Conservation (phyloP, 345 rosid species). For the Eutrema yunnanense region DNA sequence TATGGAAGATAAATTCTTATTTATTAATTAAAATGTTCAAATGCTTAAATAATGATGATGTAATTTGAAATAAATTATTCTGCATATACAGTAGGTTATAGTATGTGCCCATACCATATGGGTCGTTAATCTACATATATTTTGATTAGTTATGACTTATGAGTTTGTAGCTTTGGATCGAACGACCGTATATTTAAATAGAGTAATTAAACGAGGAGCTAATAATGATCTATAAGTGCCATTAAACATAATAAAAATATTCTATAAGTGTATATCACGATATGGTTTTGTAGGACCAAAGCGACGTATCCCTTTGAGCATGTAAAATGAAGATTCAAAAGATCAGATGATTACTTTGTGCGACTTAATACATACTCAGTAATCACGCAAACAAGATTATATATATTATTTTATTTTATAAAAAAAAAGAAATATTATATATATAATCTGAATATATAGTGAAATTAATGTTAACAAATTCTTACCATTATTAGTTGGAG, state of each 20-base stretch:
- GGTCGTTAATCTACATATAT: background rate
- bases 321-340: background rate
- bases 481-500: background rate
- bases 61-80: background rate
- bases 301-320: background rate
- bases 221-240: background rate
- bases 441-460: background rate
- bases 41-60: background rate
- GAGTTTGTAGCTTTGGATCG: constrained; percentile 13
- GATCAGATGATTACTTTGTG: background rate
- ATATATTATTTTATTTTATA: background rate
- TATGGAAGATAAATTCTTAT: background rate
- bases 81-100: background rate
- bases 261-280: constrained; percentile 21
- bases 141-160: constrained; percentile 6
- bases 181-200: background rate
- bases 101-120: background rate
- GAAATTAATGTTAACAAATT: background rate
- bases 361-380: background rate
- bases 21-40: background rate
- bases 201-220: background rate
- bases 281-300: constrained; percentile 7
- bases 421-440: no score
- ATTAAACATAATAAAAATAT: background rate
- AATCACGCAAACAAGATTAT: background rate